Conservation (phyloP, 192 early-diverging fungal species). For the Funneliformis geosporum region DNA sequence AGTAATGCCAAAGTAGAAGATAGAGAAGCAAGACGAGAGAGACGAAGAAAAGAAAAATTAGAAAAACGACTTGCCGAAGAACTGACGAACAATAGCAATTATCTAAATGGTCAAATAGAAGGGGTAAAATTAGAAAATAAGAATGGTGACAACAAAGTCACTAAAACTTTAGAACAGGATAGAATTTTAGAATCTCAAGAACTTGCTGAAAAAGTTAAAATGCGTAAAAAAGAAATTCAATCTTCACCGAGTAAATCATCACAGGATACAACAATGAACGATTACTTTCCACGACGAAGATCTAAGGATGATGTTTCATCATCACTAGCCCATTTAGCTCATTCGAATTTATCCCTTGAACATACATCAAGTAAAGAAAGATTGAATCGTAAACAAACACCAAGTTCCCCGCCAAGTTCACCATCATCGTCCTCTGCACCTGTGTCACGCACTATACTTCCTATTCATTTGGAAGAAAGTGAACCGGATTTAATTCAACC, state of each 20-base stretch:
- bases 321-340: constrained; percentile 2
- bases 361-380: background rate
- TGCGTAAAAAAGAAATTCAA: background rate
- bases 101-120: background rate
- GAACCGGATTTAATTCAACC: background rate
- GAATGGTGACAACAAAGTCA: no score
- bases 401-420: background rate
- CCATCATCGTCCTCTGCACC: no score
- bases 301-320: background rate
- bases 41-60: background rate
- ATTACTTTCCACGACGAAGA: background rate
- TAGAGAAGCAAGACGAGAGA: background rate
- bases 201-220: background rate
- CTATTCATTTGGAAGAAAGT: background rate
- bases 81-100: background rate
- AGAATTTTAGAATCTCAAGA: background rate
- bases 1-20: constrained; percentile 29
- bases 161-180: background rate
- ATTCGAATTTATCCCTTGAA: background rate
- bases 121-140: background rate
- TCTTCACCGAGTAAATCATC: constrained; percentile 9
- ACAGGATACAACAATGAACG: background rate
- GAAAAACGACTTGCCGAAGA: background rate
- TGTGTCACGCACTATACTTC: background rate
- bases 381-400: background rate